Conservation (phyloP, 768 basidiomycete genomes). For the Aureoboletus auriporus region DNA sequence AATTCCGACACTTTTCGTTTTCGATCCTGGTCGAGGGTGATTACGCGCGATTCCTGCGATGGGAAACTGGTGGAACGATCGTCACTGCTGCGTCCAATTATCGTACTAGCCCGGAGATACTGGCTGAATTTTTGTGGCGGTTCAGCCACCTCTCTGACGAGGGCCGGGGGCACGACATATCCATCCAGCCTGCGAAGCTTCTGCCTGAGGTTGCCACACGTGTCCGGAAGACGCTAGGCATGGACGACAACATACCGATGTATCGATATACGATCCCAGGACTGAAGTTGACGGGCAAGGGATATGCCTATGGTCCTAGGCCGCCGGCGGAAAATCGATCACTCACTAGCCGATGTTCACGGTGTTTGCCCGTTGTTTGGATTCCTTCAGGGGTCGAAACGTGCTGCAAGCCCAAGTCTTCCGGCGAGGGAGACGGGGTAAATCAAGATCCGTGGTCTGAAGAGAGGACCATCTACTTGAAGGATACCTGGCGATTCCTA, state of each 20-base stretch:
- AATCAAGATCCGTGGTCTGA: background rate
- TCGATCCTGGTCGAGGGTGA: background rate
- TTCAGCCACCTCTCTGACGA: background rate
- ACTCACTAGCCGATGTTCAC: background rate
- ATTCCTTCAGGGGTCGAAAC: no score
- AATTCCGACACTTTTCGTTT: background rate
- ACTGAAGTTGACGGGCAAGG: background rate
- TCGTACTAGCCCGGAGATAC: background rate
- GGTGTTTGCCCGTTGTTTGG: background rate
- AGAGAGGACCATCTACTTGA: background rate
- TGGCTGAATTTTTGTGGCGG: slow-evolving; percentile 1
- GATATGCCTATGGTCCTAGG: background rate
- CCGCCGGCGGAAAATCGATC: background rate
- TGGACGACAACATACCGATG: background rate
- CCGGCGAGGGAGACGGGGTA: no score
- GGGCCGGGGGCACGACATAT: background rate
- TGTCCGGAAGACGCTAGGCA: background rate
- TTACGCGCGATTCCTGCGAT: background rate
- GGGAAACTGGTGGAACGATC: background rate
- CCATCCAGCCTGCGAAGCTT: background rate
- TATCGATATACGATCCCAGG: background rate
- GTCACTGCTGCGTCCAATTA: background rate
- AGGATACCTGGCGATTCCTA: background rate
- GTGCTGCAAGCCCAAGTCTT: no score
- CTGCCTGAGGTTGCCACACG: background rate